Conservation (phyloP, 257 asterid species). For the Penstemon newberryi region DNA sequence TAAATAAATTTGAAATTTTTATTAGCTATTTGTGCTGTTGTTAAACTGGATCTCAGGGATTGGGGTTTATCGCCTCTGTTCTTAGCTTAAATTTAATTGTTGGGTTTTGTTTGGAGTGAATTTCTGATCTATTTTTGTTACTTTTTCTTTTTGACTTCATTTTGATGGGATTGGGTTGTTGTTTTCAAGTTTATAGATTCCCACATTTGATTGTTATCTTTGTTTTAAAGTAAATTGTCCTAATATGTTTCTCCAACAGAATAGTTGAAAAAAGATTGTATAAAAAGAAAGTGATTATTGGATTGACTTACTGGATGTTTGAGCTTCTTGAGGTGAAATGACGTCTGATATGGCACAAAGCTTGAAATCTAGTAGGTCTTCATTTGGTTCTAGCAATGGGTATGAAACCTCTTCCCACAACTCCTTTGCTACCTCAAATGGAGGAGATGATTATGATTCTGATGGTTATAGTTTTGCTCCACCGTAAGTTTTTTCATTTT, state of each 20-base stretch:
- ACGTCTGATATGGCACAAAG: slow-evolving; percentile 77
- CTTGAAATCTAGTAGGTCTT: slow-evolving; percentile 78
- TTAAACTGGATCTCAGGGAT: slow-evolving; percentile 41
- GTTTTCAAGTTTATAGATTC: slow-evolving; percentile 8
- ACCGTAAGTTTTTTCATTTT: slow-evolving; percentile 50
- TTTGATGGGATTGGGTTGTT: slow-evolving; percentile 12
- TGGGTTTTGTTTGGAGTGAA: not conserved
- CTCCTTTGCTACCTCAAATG: slow-evolving; percentile 67
- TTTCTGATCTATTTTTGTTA: slow-evolving; percentile 8
- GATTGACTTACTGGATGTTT: slow-evolving; percentile 27
- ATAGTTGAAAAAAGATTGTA: slow-evolving; percentile 7
- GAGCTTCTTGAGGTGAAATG: slow-evolving; percentile 41
- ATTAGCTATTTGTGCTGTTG: slow-evolving; percentile 14
- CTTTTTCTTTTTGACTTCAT: not conserved
- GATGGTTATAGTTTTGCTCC: slow-evolving; percentile 94
- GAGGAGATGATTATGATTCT: slow-evolving; percentile 90
- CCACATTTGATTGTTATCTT: slow-evolving; percentile 19
- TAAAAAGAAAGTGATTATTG: slow-evolving; percentile 7
- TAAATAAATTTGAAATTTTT: not conserved
- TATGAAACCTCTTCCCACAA: slow-evolving; percentile 66
- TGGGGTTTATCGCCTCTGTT: slow-evolving; percentile 31
- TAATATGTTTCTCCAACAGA: slow-evolving; percentile 20
- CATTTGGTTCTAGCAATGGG: slow-evolving; percentile 88
- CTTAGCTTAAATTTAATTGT: slow-evolving; percentile 22
- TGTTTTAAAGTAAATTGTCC: too few relatives aligned